Evolutionary conservation across 2,329 filamentous ascomycete genomes (phyloP).

Genomic region (Teratosphaeria nubilosa): DNA sequence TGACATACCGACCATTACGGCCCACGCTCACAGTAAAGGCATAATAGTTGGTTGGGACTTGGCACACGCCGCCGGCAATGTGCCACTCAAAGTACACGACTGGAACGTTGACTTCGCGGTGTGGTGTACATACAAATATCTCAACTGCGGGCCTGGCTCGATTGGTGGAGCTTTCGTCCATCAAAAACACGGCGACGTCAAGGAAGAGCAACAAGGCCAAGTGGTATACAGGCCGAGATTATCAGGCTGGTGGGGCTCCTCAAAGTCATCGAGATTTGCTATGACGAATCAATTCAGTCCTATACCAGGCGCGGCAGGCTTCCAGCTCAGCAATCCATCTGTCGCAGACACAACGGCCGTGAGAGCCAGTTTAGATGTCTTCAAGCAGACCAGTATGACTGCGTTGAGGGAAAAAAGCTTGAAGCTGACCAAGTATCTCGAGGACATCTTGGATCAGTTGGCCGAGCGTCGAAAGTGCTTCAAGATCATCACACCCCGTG

Average conservation of each 20-base stretch:
- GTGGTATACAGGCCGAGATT: constrained; percentile 54
- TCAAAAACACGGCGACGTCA: constrained; percentile 56
- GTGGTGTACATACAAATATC: constrained; percentile 93
- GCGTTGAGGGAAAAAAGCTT: constrained; percentile 62
- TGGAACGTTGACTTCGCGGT: constrained; percentile 88
- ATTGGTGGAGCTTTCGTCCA: constrained; percentile 78
- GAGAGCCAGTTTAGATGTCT: constrained; percentile 61
- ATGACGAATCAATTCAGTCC: constrained; percentile 78
- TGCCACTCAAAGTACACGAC: constrained; percentile 67
- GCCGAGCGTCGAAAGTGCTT: constrained; percentile 22
- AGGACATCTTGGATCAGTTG: constrained; percentile 46
- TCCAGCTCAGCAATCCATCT: constrained; percentile 75
- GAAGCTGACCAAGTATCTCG: constrained; percentile 65
- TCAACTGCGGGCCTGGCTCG: constrained; percentile 73
- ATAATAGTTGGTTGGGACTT: constrained; percentile 79
- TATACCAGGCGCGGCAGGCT: constrained; percentile 67
- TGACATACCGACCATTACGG: constrained; percentile 71
- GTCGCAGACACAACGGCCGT: constrained; percentile 70
- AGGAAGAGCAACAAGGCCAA: constrained; percentile 7
- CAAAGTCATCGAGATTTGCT: constrained; percentile 64
- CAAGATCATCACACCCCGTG: constrained; percentile 57
- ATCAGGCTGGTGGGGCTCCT: constrained; percentile 78
- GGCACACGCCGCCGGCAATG: constrained; percentile 77
- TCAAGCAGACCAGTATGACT: constrained; percentile 59
- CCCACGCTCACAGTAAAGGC: constrained; percentile 59